phyloP scores from a whole-genome alignment of 176 grass and related monocot species.

The Poa pratensis region DNA sequence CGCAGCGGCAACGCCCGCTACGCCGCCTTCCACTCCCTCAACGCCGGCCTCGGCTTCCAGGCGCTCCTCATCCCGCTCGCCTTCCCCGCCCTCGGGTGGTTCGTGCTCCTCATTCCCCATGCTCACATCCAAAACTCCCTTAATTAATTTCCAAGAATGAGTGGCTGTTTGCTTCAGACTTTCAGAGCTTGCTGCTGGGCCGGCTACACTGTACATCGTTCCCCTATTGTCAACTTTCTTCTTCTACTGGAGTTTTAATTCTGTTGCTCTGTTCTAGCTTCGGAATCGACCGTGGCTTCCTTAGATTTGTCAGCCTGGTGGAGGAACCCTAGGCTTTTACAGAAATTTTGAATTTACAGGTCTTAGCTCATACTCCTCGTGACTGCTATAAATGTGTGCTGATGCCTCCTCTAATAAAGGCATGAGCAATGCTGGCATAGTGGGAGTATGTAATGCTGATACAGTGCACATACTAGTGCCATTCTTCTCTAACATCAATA shows the following conservation, averaged over 20 bases:
- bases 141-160: background rate
- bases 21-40: constrained; percentile 91
- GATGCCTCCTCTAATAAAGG: background rate
- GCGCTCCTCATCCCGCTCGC: constrained; percentile 94
- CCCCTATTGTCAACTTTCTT: background rate
- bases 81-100: constrained; percentile 87
- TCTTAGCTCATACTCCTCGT: background rate
- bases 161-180: background rate
- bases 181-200: background rate
- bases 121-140: background rate
- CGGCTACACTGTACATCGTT: constrained; percentile 1
- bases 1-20: constrained; percentile 91
- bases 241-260: background rate
- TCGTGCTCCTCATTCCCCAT: background rate
- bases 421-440: background rate
- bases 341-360: background rate
- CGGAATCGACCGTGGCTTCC: background rate
- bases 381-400: background rate
- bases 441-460: background rate
- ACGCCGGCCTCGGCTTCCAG: constrained; percentile 94
- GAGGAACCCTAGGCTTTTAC: background rate
- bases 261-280: background rate
- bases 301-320: background rate
- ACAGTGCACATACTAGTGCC: background rate
- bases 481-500: background rate